Conservation (phyloP, 2,329 filamentous ascomycete species). For the Coniochaeta prunicola region DNA sequence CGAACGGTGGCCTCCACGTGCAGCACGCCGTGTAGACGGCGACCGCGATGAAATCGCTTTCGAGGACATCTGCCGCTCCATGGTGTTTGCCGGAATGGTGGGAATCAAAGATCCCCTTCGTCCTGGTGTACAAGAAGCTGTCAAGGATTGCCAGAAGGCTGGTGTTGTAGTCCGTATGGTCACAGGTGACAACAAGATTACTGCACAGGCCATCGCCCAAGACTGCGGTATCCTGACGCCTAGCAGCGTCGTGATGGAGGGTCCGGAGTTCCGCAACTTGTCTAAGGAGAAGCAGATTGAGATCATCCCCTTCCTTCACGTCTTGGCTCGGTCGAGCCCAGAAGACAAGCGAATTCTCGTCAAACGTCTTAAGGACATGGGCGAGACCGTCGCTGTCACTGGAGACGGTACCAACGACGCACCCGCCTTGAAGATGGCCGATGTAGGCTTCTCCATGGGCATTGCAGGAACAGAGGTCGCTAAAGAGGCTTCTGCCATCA, state of each 20-base stretch:
- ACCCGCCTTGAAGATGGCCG: constrained; percentile 71
- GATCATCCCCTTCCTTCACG: constrained; percentile 62
- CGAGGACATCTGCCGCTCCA: constrained; percentile 58
- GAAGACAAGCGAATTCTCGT: constrained; percentile 72
- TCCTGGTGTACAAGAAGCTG: constrained; percentile 65
- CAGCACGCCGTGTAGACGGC: constrained; percentile 44
- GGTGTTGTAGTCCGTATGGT: constrained; percentile 81
- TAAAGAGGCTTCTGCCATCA: constrained; percentile 78
- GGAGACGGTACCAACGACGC: constrained; percentile 82
- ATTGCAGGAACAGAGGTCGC: constrained; percentile 78
- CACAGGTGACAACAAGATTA: constrained; percentile 75
- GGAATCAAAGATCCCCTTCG: constrained; percentile 79
- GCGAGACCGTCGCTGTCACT: constrained; percentile 75
- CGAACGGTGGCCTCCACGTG: constrained; percentile 71
- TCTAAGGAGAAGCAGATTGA: constrained; percentile 57
- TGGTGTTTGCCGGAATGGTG: constrained; percentile 63
- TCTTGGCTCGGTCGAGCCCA: constrained; percentile 67
- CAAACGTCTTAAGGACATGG: constrained; percentile 61
- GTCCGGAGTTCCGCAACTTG: constrained; percentile 69
- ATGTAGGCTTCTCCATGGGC: constrained; percentile 82
- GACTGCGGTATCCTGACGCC: constrained; percentile 70
- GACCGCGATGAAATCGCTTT: constrained; percentile 57
- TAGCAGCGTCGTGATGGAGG: constrained; percentile 68
- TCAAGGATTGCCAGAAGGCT: constrained; percentile 64
- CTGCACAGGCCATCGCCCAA: constrained; percentile 69